These are phyloP conservation scores for Periconia macrospinosa DNA, from an alignment of 2,329 filamentous ascomycete genomes.

Conservation along the genomic window DNA sequence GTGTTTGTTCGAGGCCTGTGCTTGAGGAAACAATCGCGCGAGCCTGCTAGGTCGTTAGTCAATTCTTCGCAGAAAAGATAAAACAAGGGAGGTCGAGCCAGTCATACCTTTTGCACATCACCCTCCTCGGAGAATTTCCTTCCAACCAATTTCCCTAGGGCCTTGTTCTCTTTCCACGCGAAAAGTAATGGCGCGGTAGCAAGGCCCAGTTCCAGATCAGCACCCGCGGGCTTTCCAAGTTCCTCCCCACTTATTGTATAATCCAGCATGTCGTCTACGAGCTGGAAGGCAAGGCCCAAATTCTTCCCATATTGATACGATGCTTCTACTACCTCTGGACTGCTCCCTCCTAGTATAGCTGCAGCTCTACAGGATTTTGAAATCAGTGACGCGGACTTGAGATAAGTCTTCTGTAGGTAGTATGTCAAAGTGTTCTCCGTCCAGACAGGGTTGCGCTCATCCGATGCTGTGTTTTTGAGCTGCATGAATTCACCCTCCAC, in stretches of 20 bases:
- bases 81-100: neutral
- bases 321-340: conserved; percentile 80
- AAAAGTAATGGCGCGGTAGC: conserved; percentile 93
- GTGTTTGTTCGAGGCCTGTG: conserved; percentile 88
- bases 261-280: conserved; percentile 97
- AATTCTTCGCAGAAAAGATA: neutral
- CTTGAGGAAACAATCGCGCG: conserved; percentile 80
- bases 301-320: conserved; percentile 94
- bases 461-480: conserved; percentile 89
- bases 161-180: conserved; percentile 87
- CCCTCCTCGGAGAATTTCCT: conserved; percentile 84
- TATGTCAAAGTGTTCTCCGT: conserved; percentile 88
- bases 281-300: conserved; percentile 89
- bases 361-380: conserved; percentile 93
- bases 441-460: conserved; percentile 82
- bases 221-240: conserved; percentile 91
- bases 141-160: conserved; percentile 84
- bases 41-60: conserved; percentile 59
- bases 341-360: conserved; percentile 78
- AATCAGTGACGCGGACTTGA: conserved; percentile 94
- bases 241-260: conserved; percentile 86
- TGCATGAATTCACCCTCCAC: conserved; percentile 99
- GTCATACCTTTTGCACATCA: conserved; percentile 78
- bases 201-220: conserved; percentile 88
- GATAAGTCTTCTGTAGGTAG: conserved; percentile 97